phyloP scores from a whole-genome alignment of 768 basidiomycete genomes.

The Lactarius hatsudake region DNA sequence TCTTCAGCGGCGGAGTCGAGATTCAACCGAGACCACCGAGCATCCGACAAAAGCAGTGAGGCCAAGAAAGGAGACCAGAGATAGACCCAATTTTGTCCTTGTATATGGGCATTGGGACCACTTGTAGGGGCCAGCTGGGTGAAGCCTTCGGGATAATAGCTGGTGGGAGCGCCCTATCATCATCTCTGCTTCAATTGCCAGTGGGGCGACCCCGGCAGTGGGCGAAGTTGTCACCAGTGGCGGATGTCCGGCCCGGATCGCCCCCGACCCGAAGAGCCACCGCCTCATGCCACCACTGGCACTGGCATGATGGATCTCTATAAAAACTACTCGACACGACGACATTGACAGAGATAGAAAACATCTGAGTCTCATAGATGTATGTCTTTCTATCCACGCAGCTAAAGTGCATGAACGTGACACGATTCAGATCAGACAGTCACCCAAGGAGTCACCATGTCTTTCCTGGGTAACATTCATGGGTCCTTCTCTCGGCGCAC shows the following conservation, averaged over 20 bases:
- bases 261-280: too few species aligned
- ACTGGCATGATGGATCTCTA: too few species aligned
- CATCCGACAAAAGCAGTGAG: constrained; percentile 4
- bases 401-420: neutral
- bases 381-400: neutral
- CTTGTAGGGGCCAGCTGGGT: neutral
- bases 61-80: constrained; percentile 9
- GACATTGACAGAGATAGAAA: neutral
- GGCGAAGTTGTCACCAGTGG: too few species aligned
- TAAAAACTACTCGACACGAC: neutral
- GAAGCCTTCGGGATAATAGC: neutral
- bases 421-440: neutral
- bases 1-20: neutral
- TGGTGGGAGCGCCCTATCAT: neutral
- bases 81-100: constrained; percentile 1
- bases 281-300: too few species aligned
- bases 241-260: too few species aligned
- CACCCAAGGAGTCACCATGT: neutral
- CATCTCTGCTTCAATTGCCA: neutral
- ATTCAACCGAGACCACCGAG: constrained; percentile 14
- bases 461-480: constrained; percentile 11
- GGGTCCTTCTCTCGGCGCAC: neutral
- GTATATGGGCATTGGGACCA: neutral
- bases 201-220: too few species aligned
- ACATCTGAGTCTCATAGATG: neutral